phyloP scores from a whole-genome alignment of 768 basidiomycete genomes.

The Mycena metata region DNA sequence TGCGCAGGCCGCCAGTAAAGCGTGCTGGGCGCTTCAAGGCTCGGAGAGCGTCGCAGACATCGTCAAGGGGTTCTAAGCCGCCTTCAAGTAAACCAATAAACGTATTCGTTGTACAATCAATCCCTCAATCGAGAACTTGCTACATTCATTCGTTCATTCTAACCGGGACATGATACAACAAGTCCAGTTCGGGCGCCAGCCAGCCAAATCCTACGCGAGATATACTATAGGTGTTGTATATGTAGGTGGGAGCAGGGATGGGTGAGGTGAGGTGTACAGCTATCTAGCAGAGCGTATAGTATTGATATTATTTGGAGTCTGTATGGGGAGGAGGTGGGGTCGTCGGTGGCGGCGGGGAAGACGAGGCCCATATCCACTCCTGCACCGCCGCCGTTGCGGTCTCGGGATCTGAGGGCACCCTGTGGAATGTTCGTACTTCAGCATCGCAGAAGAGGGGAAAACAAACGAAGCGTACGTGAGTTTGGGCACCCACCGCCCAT shows the following conservation, averaged over 20 bases:
- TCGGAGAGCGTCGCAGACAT: constrained; percentile 21
- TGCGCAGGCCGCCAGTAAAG: constrained; percentile 35
- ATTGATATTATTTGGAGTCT: constrained; percentile 34
- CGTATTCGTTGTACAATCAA: background rate
- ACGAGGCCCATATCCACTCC: constrained; percentile 80
- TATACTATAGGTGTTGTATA: constrained; percentile 12
- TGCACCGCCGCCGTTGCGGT: constrained; percentile 76
- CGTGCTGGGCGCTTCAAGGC: constrained; percentile 28
- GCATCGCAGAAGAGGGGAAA: background rate
- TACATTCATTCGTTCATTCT: background rate
- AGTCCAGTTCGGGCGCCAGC: constrained; percentile 15
- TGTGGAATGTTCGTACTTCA: constrained; percentile 44
- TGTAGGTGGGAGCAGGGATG: constrained; percentile 9
- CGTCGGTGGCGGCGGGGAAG: constrained; percentile 43
- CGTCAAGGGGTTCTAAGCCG: constrained; percentile 3
- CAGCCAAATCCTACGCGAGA: constrained; percentile 19
- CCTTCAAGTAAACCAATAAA: background rate
- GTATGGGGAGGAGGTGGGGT: constrained; percentile 22
- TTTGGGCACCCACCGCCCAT: constrained; percentile 89
- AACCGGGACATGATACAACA: constrained; percentile 16
- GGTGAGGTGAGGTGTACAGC: constrained; percentile 24
- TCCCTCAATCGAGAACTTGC: background rate
- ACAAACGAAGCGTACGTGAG: constrained; percentile 65
- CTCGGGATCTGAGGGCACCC: constrained; percentile 78
- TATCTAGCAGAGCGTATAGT: constrained; percentile 38